Evolutionary conservation across 169 alveolate species (phyloP).

Genomic region (Theileria parva): DNA sequence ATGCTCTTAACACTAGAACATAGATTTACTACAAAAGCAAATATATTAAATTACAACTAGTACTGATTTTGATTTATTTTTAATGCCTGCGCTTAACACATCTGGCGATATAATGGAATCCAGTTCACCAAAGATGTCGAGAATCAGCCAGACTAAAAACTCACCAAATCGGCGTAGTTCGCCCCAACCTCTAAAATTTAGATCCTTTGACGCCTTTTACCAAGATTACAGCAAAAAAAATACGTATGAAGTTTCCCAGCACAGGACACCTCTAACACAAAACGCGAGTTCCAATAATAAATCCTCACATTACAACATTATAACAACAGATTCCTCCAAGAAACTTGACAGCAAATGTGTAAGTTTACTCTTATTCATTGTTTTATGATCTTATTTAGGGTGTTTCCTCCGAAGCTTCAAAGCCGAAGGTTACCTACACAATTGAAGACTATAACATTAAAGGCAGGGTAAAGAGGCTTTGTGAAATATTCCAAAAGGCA

Average conservation of each 20-base stretch:
- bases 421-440: conserved; percentile 7
- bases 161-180: neutral
- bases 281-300: neutral
- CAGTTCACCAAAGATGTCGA: neutral
- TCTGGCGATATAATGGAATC: neutral
- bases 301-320: neutral
- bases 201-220: conserved; percentile 54
- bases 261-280: neutral
- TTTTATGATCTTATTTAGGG: neutral
- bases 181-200: conserved; percentile 28
- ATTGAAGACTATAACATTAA: conserved; percentile 19
- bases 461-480: conserved; percentile 66
- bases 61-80: neutral
- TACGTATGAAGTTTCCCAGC: conserved; percentile 1
- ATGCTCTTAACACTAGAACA: neutral
- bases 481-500: conserved; percentile 53
- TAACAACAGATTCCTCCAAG: neutral
- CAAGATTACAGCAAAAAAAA: conserved; percentile 19
- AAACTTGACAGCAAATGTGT: neutral
- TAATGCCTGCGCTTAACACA: neutral
- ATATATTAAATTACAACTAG: neutral
- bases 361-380: conserved; percentile 1
- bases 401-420: neutral
- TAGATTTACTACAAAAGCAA: neutral
- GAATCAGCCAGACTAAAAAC: neutral